These are phyloP conservation scores for Rhynchospora breviuscula DNA, from an alignment of 176 grass and related monocot species.

Conservation along the genomic window DNA sequence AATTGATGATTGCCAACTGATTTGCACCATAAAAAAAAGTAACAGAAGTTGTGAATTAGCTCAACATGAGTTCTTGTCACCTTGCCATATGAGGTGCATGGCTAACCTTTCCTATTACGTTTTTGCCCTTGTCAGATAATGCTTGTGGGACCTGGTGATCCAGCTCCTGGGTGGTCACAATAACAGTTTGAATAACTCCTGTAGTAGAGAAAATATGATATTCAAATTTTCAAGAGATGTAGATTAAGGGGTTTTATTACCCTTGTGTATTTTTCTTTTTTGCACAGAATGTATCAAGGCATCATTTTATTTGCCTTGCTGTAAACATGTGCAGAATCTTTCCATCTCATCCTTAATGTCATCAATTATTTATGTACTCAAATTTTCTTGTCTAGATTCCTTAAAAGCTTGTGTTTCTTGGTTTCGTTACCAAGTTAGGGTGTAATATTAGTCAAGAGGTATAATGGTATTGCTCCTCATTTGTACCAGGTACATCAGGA, in stretches of 20 bases:
- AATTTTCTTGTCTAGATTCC: background rate
- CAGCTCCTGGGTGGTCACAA: conserved; percentile 10
- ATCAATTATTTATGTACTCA: background rate
- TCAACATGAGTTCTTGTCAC: background rate
- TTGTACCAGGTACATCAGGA: background rate
- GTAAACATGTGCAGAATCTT: background rate
- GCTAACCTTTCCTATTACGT: background rate
- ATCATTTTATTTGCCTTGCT: conserved; percentile 15
- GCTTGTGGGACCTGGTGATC: conserved; percentile 21
- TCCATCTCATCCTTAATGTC: background rate
- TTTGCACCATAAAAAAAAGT: no score
- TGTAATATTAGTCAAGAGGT: background rate
- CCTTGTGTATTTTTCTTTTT: background rate
- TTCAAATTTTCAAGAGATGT: background rate
- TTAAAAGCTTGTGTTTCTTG: background rate
- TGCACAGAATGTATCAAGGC: background rate
- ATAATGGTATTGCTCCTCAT: background rate
- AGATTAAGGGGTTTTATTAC: background rate
- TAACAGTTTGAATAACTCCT: background rate
- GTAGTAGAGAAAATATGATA: background rate
- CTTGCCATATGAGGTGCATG: background rate
- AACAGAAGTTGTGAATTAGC: background rate
- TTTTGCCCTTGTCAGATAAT: conserved; percentile 17
- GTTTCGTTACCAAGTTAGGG: background rate
- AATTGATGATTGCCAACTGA: background rate